A percentile compares a stretch with the other conserved stretches of the same genome.
These are phyloP conservation scores for Akanthomyces dipterigenus DNA, from an alignment of 2,329 filamentous ascomycete genomes.

Conservation along the genomic window DNA sequence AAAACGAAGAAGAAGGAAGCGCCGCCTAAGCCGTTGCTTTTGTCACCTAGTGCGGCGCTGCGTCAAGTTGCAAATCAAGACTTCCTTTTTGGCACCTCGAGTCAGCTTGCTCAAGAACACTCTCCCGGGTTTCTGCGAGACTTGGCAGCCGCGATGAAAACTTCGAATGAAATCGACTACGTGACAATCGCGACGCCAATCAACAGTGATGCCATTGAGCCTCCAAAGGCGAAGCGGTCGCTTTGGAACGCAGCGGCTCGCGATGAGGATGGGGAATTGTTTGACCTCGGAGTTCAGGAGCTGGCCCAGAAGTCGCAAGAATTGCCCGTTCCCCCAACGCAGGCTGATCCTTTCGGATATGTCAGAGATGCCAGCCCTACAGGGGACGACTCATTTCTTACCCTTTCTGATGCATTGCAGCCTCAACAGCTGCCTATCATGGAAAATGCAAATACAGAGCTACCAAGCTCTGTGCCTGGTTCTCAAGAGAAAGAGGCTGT, in stretches of 20 bases:
- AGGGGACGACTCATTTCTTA: slow-evolving; percentile 18
- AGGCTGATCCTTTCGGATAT: slow-evolving; percentile 36
- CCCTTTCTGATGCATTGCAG: slow-evolving; percentile 20
- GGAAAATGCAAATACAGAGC: not conserved
- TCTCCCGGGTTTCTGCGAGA: slow-evolving; percentile 60
- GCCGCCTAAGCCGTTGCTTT: slow-evolving; percentile 43
- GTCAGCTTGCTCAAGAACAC: slow-evolving; percentile 68
- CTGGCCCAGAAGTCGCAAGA: slow-evolving; percentile 39
- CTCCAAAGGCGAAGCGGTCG: slow-evolving; percentile 27
- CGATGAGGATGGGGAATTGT: slow-evolving; percentile 56
- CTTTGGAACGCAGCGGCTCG: slow-evolving; percentile 69
- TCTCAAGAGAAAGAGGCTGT: not conserved
- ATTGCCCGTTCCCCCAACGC: slow-evolving; percentile 17
- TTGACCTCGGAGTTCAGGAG: slow-evolving; percentile 57
- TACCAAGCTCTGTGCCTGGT: not conserved
- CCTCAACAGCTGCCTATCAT: not conserved
- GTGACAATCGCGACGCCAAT: slow-evolving; percentile 33
- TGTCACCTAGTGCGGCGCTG: slow-evolving; percentile 63
- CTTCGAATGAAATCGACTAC: slow-evolving; percentile 43
- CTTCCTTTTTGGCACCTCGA: slow-evolving; percentile 80
- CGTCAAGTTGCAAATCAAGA: slow-evolving; percentile 62
- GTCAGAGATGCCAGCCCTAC: slow-evolving; percentile 13
- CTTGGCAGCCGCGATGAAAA: slow-evolving; percentile 53
- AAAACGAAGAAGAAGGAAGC: slow-evolving; percentile 34
- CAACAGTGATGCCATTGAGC: slow-evolving; percentile 33